Evolutionary conservation across 2,329 filamentous ascomycete species (phyloP).

Genomic region (Purpureocillium takamizusanense): DNA sequence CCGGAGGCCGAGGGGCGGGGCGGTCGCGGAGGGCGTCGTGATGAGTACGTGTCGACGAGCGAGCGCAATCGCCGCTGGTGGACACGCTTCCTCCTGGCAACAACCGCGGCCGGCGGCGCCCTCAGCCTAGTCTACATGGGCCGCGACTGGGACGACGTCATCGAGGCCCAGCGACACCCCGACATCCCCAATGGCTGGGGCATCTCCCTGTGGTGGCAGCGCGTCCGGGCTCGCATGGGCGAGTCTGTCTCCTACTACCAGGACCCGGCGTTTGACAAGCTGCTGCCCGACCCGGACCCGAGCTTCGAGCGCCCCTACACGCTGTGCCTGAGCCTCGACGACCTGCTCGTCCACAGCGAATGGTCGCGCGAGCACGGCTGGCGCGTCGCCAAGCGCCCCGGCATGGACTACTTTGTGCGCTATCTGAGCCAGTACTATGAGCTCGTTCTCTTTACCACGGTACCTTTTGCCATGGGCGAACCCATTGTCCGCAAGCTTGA

Average conservation of each 20-base stretch:
- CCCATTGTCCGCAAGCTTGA: slow-evolving; percentile 89
- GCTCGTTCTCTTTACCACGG: slow-evolving; percentile 87
- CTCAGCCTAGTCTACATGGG: slow-evolving; percentile 66
- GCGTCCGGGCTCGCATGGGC: slow-evolving; percentile 64
- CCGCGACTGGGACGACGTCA: slow-evolving; percentile 77
- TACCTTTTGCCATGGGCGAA: slow-evolving; percentile 76
- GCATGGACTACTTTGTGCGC: slow-evolving; percentile 92
- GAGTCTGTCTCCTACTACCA: slow-evolving; percentile 87
- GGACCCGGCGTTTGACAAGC: slow-evolving; percentile 88
- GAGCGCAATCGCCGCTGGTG: slow-evolving; percentile 72
- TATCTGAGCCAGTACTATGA: slow-evolving; percentile 98
- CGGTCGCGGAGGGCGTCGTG: slow-evolving; percentile 45
- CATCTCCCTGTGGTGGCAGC: slow-evolving; percentile 66
- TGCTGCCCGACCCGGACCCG: slow-evolving; percentile 75
- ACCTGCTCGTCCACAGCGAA: slow-evolving; percentile 88
- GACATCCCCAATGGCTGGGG: slow-evolving; percentile 77
- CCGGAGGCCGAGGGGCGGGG: slow-evolving; percentile 21
- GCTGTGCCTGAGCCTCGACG: slow-evolving; percentile 83
- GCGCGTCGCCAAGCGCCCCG: slow-evolving; percentile 89
- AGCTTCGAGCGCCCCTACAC: slow-evolving; percentile 82
- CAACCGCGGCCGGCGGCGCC: slow-evolving; percentile 46
- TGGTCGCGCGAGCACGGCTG: slow-evolving; percentile 93
- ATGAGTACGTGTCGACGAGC: slow-evolving; percentile 75
- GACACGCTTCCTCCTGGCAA: slow-evolving; percentile 64
- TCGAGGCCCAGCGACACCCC: slow-evolving; percentile 60